Conservation (phyloP, 495 filamentous ascomycete genomes). For the Aspergillus ellipticus region DNA sequence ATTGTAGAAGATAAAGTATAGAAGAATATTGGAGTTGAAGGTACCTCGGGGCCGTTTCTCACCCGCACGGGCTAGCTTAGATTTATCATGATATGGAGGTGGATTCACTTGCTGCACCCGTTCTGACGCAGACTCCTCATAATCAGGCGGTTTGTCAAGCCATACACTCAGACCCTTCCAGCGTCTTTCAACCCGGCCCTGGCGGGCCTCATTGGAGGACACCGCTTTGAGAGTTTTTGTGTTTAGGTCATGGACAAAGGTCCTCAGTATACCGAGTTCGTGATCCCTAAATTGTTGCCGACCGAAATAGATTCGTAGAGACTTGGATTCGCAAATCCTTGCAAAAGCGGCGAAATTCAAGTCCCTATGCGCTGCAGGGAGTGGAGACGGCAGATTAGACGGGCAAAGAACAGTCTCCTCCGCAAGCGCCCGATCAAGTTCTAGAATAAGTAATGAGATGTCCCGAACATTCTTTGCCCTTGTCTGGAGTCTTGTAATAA, state of each 20-base stretch:
- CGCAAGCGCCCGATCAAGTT: slow-evolving; percentile 4
- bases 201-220: slow-evolving; percentile 15
- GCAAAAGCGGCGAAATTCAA: slow-evolving; percentile 16
- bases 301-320: slow-evolving; percentile 17
- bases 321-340: slow-evolving; percentile 19
- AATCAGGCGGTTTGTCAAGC: slow-evolving; percentile 16
- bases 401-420: slow-evolving; percentile 21
- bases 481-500: slow-evolving; percentile 15
- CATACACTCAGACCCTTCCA: slow-evolving; percentile 14
- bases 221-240: slow-evolving; percentile 10
- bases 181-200: slow-evolving; percentile 14
- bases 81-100: slow-evolving; percentile 11
- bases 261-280: slow-evolving; percentile 15
- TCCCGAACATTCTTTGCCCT: slow-evolving; percentile 13
- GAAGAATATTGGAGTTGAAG: slow-evolving; percentile 9
- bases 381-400: slow-evolving; percentile 11
- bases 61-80: slow-evolving; percentile 7
- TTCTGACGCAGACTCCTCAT: slow-evolving; percentile 17
- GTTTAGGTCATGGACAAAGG: slow-evolving; percentile 11
- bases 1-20: slow-evolving; percentile 14
- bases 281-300: slow-evolving; percentile 16
- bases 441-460: slow-evolving; percentile 17
- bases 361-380: slow-evolving; percentile 10
- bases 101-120: slow-evolving; percentile 12
- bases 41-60: slow-evolving; percentile 21